Evolutionary conservation across 1,139 yeast genomes (phyloP).

Genomic region (Saccharomyces hybrid): DNA sequence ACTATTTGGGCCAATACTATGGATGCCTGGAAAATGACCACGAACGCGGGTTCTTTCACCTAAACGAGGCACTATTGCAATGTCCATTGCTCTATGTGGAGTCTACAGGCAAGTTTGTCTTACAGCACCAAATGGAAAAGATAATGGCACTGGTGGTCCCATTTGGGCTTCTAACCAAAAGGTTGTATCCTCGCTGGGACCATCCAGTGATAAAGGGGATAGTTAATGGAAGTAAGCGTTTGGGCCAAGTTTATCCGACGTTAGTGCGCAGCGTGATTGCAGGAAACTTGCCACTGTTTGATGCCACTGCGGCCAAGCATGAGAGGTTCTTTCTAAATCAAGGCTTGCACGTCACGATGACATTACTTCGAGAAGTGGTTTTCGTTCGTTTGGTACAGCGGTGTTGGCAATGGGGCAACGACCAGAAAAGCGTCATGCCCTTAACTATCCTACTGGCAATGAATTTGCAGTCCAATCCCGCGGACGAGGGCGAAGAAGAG

Average conservation of each 20-base stretch:
- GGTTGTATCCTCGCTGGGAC: constrained; percentile 36
- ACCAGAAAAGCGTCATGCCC: constrained; percentile 16
- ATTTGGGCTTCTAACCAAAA: constrained; percentile 39
- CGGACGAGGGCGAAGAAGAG: constrained; percentile 6
- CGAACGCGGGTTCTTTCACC: constrained; percentile 15
- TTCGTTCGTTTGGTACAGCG: constrained; percentile 46
- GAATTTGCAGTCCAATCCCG: neutral
- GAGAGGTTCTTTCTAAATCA: constrained; percentile 48
- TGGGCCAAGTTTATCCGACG: neutral
- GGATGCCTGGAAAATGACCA: constrained; percentile 24
- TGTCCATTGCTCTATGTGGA: constrained; percentile 31
- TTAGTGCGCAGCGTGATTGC: neutral
- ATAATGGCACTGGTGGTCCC: constrained; percentile 51
- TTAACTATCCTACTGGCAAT: constrained; percentile 12
- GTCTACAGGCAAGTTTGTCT: constrained; percentile 17
- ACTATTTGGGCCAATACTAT: constrained; percentile 28
- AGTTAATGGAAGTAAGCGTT: neutral
- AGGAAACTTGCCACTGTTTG: constrained; percentile 52
- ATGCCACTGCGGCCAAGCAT: constrained; percentile 37
- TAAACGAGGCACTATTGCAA: constrained; percentile 16
- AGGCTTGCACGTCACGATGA: constrained; percentile 57
- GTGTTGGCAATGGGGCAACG: constrained; percentile 31
- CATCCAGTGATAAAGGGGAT: constrained; percentile 1
- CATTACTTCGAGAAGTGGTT: constrained; percentile 45
- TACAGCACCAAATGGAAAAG: constrained; percentile 26